Evolutionary conservation across 163 green algal species (phyloP), one percentile per base, ranked within the genome.

Genomic region (Chlamydomonas reinhardtii): DNA sequence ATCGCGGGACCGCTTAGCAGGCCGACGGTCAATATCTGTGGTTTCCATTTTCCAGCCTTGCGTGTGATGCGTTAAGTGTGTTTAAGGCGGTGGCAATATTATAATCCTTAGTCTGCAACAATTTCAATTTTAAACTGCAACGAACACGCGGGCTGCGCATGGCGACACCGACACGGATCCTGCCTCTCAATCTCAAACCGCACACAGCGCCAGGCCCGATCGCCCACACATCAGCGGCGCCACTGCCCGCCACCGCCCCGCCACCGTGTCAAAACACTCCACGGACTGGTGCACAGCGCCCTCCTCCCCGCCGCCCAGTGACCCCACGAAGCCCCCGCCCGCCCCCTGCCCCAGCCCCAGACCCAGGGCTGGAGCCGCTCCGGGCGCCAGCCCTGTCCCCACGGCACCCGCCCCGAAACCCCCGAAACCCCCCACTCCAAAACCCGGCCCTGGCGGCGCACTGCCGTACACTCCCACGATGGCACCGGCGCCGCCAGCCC

Each of bases 151-250:
- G n/a, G n/a, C n/a, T n/a, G n/a, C n/a, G n/a, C n/a, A n/a, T n/a
- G n/a, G 39, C 39, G 39, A 48, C 39, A 48, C 39, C 5, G n/a
- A n/a, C n/a, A n/a, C 8, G 39, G 39, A 48, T 56, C 48, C 11
- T 9, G 12, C 11, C 48, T 22, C 11, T 52, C 22, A 2, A 37
- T 52, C 24, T 92, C 77, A 94, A 15, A 90, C 73, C n/a, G 89
- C 89, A 59, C 86, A 91, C 48, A 92, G 76, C n/a, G 85, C 71
- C 83, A 94, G 82, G 17, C 91, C 92, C 62, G 87, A 91, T n/a
- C 92, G 74, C 29, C 83, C 89, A 25, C 81, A 79, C 25, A 48
- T 37, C 54, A 95, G 87, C 1, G 89, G 72, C 25, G 81, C 71
- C 64, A 89, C 91, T 65, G n/a, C 9, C 61, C 87, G 85, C 93